phyloP scores from a whole-genome alignment of 2,329 filamentous ascomycete species.

The Neurospora crassa region DNA sequence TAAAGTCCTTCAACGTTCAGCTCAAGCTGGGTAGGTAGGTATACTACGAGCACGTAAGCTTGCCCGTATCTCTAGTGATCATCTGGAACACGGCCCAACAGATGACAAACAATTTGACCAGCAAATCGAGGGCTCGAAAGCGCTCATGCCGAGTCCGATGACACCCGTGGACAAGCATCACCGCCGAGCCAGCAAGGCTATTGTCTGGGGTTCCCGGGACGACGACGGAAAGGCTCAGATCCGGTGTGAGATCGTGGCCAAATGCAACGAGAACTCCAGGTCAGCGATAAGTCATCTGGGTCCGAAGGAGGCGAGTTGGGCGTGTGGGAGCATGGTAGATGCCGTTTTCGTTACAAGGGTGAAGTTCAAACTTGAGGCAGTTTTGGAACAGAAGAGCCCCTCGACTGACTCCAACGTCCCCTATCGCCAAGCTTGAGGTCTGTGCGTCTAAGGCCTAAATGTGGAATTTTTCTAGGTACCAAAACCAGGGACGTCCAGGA shows the following conservation, averaged over 20 bases:
- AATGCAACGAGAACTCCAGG: not conserved
- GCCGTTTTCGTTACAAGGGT: constrained; percentile 19
- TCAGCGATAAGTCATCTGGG: not conserved
- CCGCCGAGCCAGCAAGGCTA: not conserved
- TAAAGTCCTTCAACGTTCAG: not conserved
- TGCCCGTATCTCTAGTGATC: not conserved
- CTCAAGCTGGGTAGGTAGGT: not conserved
- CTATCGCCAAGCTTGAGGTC: not conserved
- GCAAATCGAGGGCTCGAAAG: not conserved
- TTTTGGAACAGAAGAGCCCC: constrained; percentile 20
- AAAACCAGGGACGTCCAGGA: not conserved
- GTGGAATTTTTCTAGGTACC: not conserved
- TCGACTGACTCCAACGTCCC: not conserved
- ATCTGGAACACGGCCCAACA: not conserved
- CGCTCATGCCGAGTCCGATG: not conserved
- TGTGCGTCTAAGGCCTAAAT: not conserved
- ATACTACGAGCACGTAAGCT: not conserved
- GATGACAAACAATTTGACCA: not conserved
- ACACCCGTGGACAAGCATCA: not conserved
- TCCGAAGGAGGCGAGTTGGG: not conserved
- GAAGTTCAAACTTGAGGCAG: constrained; percentile 23
- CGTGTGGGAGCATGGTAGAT: constrained; percentile 9
- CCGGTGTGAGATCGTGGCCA: constrained; percentile 15
- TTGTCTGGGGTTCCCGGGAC: not conserved
- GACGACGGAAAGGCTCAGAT: constrained; percentile 20